Percentiles rank a stretch among this genome's conserved stretches.
Evolutionary conservation across 2,329 filamentous ascomycete species (phyloP).

Genomic region (Lasiodiplodia sp.): DNA sequence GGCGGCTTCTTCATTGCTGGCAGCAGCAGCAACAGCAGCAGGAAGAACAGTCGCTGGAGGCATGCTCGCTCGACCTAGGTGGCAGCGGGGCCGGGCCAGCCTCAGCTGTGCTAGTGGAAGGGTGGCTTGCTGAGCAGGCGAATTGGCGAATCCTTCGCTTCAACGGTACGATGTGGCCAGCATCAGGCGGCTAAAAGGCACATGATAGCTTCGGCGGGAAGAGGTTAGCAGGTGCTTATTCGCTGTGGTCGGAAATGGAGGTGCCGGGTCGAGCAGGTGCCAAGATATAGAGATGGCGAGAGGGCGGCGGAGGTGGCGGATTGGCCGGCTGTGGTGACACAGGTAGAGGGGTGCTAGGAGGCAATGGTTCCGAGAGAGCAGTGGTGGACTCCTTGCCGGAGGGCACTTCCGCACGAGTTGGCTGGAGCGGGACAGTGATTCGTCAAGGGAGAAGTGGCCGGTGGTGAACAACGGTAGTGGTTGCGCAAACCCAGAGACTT

Average conservation of each 20-base stretch:
- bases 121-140: conserved; percentile 8
- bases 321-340: conserved; percentile 24
- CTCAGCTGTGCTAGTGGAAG: conserved; percentile 18
- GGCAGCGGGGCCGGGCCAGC: background rate
- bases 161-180: conserved; percentile 8
- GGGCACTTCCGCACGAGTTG: background rate
- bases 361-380: background rate
- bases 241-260: conserved; percentile 2
- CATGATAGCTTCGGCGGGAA: background rate
- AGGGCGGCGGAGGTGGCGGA: conserved; percentile 10
- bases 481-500: conserved; percentile 23
- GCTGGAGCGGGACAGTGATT: conserved; percentile 19
- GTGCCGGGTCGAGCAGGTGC: conserved; percentile 4
- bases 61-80: conserved; percentile 6
- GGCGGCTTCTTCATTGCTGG: background rate
- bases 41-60: background rate
- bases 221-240: conserved; percentile 5
- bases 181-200: conserved; percentile 4
- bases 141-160: conserved; percentile 15
- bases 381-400: conserved; percentile 26
- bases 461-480: conserved; percentile 15
- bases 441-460: conserved; percentile 8
- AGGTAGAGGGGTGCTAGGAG: conserved; percentile 6
- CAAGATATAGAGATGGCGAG: conserved; percentile 12
- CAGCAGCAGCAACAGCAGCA: background rate